Evolutionary conservation across 2,329 filamentous ascomycete species (phyloP).

Genomic region (Fusarium sp.): DNA sequence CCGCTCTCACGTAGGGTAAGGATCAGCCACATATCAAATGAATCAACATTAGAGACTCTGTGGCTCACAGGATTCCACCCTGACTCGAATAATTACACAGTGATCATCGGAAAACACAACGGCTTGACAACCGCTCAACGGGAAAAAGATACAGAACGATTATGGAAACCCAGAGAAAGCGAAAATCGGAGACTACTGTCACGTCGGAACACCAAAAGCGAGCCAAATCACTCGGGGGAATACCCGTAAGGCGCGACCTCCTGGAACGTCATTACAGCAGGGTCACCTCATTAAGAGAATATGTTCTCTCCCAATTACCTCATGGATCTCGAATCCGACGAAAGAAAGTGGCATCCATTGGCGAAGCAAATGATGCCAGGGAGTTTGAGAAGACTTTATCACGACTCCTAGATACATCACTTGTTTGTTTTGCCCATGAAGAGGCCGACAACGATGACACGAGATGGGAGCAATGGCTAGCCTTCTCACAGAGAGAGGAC

Average conservation of each 20-base stretch:
- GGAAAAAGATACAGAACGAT: background rate
- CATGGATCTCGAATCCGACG: conserved; percentile 68
- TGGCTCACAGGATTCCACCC: conserved; percentile 3
- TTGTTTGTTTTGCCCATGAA: conserved; percentile 65
- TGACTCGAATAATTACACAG: background rate
- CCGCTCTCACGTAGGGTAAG: background rate
- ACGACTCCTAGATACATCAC: conserved; percentile 70
- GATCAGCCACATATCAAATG: conserved; percentile 21
- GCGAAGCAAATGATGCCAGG: conserved; percentile 39
- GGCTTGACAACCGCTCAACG: background rate
- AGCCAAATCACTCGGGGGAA: conserved; percentile 6
- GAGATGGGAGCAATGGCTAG: conserved; percentile 63
- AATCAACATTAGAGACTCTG: background rate
- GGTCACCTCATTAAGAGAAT: conserved; percentile 73
- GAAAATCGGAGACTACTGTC: conserved; percentile 38
- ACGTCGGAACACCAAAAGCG: conserved; percentile 33
- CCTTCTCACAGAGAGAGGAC: conserved; percentile 69
- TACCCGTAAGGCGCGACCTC: conserved; percentile 63
- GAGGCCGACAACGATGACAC: conserved; percentile 43
- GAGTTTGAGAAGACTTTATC: conserved; percentile 56
- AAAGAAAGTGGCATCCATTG: conserved; percentile 62
- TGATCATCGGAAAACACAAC: conserved; percentile 12
- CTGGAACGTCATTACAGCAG: conserved; percentile 73
- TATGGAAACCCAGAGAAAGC: conserved; percentile 42
- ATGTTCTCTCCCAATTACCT: conserved; percentile 72